Percentiles rank a stretch among this genome's conserved stretches.
Evolutionary conservation across 148 eudicot species (phyloP).

Genomic region (Talinum fruticosum): DNA sequence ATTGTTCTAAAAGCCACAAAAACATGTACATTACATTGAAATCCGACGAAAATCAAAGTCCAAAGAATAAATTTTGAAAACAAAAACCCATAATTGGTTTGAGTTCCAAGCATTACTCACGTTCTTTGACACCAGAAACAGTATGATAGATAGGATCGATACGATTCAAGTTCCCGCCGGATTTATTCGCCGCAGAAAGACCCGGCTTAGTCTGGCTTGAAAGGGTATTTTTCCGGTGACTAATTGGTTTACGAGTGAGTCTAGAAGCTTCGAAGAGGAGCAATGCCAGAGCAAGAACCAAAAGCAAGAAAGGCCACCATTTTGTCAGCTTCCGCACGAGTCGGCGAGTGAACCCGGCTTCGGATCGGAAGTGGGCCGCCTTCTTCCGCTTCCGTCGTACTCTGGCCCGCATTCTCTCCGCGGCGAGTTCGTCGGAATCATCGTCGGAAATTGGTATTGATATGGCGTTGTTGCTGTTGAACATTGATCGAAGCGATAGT

Average conservation of each 20-base stretch:
- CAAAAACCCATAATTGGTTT: not conserved
- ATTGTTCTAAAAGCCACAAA: not conserved
- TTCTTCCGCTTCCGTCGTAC: slow-evolving; percentile 57
- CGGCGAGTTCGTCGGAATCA: slow-evolving; percentile 41
- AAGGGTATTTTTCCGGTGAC: not conserved
- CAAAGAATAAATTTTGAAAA: not conserved
- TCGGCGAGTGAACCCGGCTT: slow-evolving; percentile 27
- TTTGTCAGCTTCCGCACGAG: slow-evolving; percentile 21
- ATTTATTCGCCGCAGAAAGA: slow-evolving; percentile 8
- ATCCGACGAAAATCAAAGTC: too few relatives aligned
- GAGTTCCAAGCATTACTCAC: slow-evolving; percentile 34
- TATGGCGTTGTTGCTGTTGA: slow-evolving; percentile 34
- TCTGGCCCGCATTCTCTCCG: slow-evolving; percentile 28
- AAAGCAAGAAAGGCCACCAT: slow-evolving; percentile 67
- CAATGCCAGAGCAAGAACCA: slow-evolving; percentile 45
- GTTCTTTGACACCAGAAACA: slow-evolving; percentile 65
- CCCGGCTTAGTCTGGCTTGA: slow-evolving; percentile 13
- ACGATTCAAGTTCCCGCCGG: slow-evolving; percentile 49
- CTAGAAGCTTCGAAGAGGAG: slow-evolving; percentile 62
- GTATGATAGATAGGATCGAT: slow-evolving; percentile 53
- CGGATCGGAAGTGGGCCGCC: slow-evolving; percentile 24
- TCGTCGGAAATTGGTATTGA: slow-evolving; percentile 57
- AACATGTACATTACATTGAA: not conserved
- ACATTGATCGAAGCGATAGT: slow-evolving; percentile 1
- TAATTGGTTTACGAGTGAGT: slow-evolving; percentile 31